Evolutionary conservation across 1,139 yeast genomes (phyloP).

Genomic region (Lodderomyces metapsilosis): DNA sequence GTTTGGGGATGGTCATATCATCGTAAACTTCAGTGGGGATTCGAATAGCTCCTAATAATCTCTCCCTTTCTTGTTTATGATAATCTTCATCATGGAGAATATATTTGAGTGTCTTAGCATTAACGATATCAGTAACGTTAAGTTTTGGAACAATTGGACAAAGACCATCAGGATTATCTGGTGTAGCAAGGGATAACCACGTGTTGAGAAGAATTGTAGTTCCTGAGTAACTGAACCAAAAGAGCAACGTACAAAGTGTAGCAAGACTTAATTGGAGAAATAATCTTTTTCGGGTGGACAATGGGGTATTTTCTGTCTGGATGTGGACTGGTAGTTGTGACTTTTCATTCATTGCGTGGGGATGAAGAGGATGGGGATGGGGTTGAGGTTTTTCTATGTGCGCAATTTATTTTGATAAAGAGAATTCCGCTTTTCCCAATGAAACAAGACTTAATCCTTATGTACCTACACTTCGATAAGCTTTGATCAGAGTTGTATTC

Average conservation of each 20-base stretch:
- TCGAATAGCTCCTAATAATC: conserved; percentile 54
- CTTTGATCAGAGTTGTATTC: too few relatives aligned
- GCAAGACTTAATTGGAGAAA: neutral
- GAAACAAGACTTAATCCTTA: too few relatives aligned
- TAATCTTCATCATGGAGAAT: conserved; percentile 39
- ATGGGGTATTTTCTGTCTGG: neutral
- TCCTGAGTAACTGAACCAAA: neutral
- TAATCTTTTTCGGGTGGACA: neutral
- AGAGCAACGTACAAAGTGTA: neutral
- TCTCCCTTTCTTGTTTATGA: conserved; percentile 37
- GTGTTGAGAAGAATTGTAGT: neutral
- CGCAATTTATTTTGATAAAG: too few relatives aligned
- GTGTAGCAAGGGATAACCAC: neutral
- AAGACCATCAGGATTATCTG: conserved; percentile 11
- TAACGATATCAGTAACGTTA: conserved; percentile 25
- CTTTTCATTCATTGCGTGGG: neutral
- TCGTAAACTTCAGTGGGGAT: conserved; percentile 66
- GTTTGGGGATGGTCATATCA: conserved; percentile 30
- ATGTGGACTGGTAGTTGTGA: neutral
- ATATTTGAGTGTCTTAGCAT: conserved; percentile 22
- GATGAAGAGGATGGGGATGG: neutral
- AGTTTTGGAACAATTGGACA: conserved; percentile 37
- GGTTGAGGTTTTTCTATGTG: neutral
- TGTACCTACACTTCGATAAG: too few relatives aligned
- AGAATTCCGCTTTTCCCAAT: too few relatives aligned